phyloP scores from a whole-genome alignment of 495 filamentous ascomycete species.

The Lasiosphaeris hirsuta region DNA sequence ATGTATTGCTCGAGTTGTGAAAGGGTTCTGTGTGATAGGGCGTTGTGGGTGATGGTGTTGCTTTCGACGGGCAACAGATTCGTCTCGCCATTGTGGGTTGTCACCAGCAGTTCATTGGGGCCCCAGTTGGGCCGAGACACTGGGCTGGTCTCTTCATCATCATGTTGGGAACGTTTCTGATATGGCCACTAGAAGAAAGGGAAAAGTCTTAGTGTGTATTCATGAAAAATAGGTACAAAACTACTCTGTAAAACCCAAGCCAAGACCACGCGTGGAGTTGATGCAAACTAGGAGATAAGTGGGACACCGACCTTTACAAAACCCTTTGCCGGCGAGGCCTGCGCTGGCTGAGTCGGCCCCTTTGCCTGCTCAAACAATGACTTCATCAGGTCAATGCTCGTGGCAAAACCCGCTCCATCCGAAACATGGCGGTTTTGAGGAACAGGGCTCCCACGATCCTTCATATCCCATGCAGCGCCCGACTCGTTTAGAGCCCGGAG shows the following conservation, averaged over 20 bases:
- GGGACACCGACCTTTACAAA: slow-evolving; percentile 51
- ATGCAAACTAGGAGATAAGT: slow-evolving; percentile 71
- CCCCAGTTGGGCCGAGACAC: slow-evolving; percentile 73
- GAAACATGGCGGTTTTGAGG: slow-evolving; percentile 36
- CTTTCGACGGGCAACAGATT: slow-evolving; percentile 22
- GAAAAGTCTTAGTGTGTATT: slow-evolving; percentile 39
- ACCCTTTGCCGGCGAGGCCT: slow-evolving; percentile 40
- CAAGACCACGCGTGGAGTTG: slow-evolving; percentile 29
- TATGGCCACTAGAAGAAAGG: slow-evolving; percentile 76
- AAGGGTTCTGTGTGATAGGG: slow-evolving; percentile 11
- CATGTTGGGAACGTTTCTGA: slow-evolving; percentile 67
- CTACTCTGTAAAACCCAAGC: slow-evolving; percentile 29
- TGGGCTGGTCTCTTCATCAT: slow-evolving; percentile 56
- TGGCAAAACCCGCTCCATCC: slow-evolving; percentile 62
- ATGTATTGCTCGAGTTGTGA: slow-evolving; percentile 32
- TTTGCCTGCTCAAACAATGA: slow-evolving; percentile 71
- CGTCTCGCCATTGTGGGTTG: slow-evolving; percentile 38
- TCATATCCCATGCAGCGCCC: slow-evolving; percentile 33
- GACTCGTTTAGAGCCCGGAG: slow-evolving; percentile 49
- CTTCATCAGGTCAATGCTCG: slow-evolving; percentile 87
- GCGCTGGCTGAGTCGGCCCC: slow-evolving; percentile 38
- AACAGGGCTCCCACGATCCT: slow-evolving; percentile 34
- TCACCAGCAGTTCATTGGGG: slow-evolving; percentile 67
- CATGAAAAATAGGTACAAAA: slow-evolving; percentile 29
- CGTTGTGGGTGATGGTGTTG: slow-evolving; percentile 1